A percentile compares a stretch with the other conserved stretches of the same genome.
Evolutionary conservation across 2,329 filamentous ascomycete species (phyloP).

Genomic region (Plectosphaerella sp.): DNA sequence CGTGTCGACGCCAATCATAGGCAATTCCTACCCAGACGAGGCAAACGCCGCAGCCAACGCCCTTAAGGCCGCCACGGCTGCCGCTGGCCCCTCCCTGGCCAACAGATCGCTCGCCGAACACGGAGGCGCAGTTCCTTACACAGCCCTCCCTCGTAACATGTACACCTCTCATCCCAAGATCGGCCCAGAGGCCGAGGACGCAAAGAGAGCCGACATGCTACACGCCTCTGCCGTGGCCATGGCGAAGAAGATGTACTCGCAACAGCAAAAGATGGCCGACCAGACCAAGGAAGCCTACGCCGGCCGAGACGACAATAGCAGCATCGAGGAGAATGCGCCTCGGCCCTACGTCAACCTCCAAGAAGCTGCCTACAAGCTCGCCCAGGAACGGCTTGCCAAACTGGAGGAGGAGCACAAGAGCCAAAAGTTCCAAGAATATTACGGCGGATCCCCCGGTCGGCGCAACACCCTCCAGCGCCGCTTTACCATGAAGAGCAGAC

Average conservation of each 20-base stretch:
- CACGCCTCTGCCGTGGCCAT: conserved; percentile 83
- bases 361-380: conserved; percentile 81
- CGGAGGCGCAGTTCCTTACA: conserved; percentile 62
- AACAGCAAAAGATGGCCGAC: conserved; percentile 60
- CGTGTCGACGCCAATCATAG: conserved; percentile 53
- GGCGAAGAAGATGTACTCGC: conserved; percentile 80
- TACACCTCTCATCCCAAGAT: conserved; percentile 74
- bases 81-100: conserved; percentile 48
- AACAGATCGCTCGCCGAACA: conserved; percentile 47
- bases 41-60: conserved; percentile 62
- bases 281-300: conserved; percentile 35
- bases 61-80: conserved; percentile 67
- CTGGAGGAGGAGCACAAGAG: conserved; percentile 67
- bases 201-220: conserved; percentile 65
- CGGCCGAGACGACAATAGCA: conserved; percentile 21
- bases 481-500: conserved; percentile 49
- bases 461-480: conserved; percentile 21
- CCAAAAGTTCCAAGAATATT: conserved; percentile 70
- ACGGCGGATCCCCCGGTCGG: conserved; percentile 49
- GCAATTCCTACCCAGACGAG: conserved; percentile 49
- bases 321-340: conserved; percentile 35
- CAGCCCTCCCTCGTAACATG: conserved; percentile 68
- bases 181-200: conserved; percentile 67
- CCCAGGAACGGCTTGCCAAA: conserved; percentile 76
- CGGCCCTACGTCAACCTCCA: conserved; percentile 64